These are phyloP conservation scores for Diplodia seriata DNA, from an alignment of 2,329 filamentous ascomycete species.

Conservation along the genomic window DNA sequence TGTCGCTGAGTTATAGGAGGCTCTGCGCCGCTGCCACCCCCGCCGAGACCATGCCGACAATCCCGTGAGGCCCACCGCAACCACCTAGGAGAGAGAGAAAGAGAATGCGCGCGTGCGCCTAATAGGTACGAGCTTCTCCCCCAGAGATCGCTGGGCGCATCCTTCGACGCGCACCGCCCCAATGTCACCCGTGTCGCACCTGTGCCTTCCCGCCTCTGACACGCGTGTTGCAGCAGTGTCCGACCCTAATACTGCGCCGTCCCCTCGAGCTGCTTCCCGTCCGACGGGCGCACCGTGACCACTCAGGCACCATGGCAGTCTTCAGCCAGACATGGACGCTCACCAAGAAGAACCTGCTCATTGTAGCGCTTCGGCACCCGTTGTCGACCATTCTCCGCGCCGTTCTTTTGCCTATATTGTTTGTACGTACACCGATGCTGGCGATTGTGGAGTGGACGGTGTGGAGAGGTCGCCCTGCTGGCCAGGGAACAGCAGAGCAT, in stretches of 20 bases:
- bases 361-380: slow-evolving; percentile 61
- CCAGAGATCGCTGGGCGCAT: background rate
- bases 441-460: background rate
- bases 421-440: slow-evolving; percentile 43
- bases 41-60: slow-evolving; percentile 18
- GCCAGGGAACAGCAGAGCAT: background rate
- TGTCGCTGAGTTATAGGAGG: background rate
- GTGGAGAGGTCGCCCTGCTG: too few relatives aligned
- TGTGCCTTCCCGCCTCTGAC: background rate
- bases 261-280: background rate
- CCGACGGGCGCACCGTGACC: background rate
- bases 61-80: background rate
- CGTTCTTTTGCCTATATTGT: slow-evolving; percentile 63
- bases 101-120: background rate
- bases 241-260: background rate
- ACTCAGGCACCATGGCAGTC: slow-evolving; percentile 44
- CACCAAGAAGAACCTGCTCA: slow-evolving; percentile 63
- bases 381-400: slow-evolving; percentile 62
- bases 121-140: background rate
- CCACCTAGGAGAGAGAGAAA: background rate
- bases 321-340: slow-evolving; percentile 63
- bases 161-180: slow-evolving; percentile 17
- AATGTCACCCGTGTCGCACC: background rate
- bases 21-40: background rate
- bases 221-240: background rate